Conservation (phyloP, 345 rosid species). For the Lepidium africanum region DNA sequence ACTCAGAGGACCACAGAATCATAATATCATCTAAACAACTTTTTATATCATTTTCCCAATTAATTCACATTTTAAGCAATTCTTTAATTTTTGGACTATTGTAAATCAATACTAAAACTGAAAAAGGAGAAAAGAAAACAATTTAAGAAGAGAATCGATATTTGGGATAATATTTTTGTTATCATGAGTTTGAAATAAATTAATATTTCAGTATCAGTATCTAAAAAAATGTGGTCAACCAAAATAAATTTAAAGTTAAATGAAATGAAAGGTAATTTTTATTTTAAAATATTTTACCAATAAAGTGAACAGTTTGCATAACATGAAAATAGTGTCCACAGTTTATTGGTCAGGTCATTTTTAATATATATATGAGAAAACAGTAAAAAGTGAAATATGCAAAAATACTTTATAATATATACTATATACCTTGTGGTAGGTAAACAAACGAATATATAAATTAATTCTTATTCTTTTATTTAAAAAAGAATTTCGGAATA, state of each 20-base stretch:
- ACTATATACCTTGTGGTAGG: neutral
- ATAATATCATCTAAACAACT: conserved; percentile 17
- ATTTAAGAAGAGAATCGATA: neutral
- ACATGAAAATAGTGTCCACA: neutral
- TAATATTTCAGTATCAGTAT: neutral
- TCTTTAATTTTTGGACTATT: neutral
- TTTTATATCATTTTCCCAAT: neutral
- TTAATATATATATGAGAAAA: neutral
- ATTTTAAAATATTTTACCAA: neutral
- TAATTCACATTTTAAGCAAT: neutral
- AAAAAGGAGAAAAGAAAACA: neutral
- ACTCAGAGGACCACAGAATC: conserved; percentile 27
- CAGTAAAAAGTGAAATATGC: neutral
- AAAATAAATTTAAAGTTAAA: neutral
- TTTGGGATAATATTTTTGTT: neutral
- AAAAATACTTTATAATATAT: neutral
- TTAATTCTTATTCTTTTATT: neutral
- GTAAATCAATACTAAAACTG: neutral
- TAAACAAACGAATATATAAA: conserved; percentile 5
- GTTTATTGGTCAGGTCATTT: neutral
- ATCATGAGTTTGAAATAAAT: neutral
- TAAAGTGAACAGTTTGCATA: neutral
- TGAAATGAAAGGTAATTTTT: neutral
- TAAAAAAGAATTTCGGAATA: neutral
- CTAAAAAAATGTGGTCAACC: neutral